These are phyloP conservation scores for Cotoneaster glaucophyllus DNA, from an alignment of 306 rosid species.

Conservation along the genomic window DNA sequence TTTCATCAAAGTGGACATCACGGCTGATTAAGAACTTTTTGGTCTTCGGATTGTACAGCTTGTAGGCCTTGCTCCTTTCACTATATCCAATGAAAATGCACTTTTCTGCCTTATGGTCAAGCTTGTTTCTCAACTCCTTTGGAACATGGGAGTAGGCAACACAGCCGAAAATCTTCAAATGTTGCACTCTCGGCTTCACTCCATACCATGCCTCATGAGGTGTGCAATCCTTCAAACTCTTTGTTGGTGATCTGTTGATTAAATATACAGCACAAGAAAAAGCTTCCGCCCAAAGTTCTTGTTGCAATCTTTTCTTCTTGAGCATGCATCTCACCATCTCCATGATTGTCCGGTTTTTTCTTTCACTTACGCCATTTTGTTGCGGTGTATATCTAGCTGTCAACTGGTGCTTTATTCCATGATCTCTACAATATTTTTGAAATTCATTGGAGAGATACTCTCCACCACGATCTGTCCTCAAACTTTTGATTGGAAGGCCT, in stretches of 20 bases:
- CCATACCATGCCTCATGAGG: not conserved
- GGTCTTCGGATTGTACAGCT: not conserved
- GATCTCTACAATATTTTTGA: not conserved
- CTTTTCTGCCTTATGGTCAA: no score
- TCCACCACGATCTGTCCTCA: not conserved
- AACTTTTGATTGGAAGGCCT: not conserved
- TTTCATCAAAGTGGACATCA: not conserved
- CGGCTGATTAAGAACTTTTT: not conserved
- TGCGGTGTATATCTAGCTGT: not conserved
- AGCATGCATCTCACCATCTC: not conserved
- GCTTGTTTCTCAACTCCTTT: not conserved
- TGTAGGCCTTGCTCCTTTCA: not conserved
- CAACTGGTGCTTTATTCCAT: not conserved
- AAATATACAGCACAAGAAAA: not conserved
- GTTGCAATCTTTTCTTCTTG: not conserved
- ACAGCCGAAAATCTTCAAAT: not conserved
- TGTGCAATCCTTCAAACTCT: not conserved
- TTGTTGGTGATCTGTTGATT: not conserved
- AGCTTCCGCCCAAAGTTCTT: not conserved
- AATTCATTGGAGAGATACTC: not conserved
- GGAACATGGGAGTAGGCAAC: not conserved
- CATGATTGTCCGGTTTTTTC: not conserved
- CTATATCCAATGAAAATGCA: not conserved
- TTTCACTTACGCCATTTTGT: not conserved
- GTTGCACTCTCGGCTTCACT: not conserved